Evolutionary conservation across 345 rosid species (phyloP).

Genomic region (Arabidopsis arenosa): DNA sequence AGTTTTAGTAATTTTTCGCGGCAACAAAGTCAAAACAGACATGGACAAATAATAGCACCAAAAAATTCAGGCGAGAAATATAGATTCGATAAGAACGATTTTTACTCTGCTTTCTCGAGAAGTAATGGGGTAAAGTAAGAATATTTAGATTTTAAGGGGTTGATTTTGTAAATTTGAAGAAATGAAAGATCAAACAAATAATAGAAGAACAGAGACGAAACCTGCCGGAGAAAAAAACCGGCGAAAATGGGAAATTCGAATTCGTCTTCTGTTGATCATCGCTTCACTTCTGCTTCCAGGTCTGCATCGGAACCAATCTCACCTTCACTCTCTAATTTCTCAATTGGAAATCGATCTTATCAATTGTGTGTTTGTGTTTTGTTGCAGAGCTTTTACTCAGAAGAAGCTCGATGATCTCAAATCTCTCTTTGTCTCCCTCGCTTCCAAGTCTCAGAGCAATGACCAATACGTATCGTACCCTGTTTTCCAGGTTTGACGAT

Average conservation of each 20-base stretch:
- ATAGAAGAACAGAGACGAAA: slow-evolving; percentile 22
- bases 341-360: neutral
- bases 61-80: too few relatives aligned
- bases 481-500: slow-evolving; percentile 65
- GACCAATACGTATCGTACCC: slow-evolving; percentile 53
- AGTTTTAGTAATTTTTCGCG: too few relatives aligned
- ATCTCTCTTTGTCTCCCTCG: slow-evolving; percentile 64
- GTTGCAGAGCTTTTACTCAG: slow-evolving; percentile 71
- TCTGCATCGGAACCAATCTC: slow-evolving; percentile 17
- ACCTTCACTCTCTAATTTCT: neutral
- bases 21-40: too few relatives aligned
- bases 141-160: neutral
- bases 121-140: too few relatives aligned
- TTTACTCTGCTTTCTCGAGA: too few relatives aligned
- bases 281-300: slow-evolving; percentile 51
- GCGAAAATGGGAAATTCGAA: slow-evolving; percentile 48
- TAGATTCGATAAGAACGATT: too few relatives aligned
- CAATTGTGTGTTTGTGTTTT: slow-evolving; percentile 1
- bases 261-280: slow-evolving; percentile 44
- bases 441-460: slow-evolving; percentile 63
- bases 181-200: slow-evolving; percentile 13
- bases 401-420: slow-evolving; percentile 70
- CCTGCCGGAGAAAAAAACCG: slow-evolving; percentile 19
- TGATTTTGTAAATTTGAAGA: slow-evolving; percentile 21
- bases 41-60: too few relatives aligned